A percentile compares a stretch with the other conserved stretches of the same genome.
phyloP scores from a whole-genome alignment of 495 filamentous ascomycete species.

The Glonium stellatum region DNA sequence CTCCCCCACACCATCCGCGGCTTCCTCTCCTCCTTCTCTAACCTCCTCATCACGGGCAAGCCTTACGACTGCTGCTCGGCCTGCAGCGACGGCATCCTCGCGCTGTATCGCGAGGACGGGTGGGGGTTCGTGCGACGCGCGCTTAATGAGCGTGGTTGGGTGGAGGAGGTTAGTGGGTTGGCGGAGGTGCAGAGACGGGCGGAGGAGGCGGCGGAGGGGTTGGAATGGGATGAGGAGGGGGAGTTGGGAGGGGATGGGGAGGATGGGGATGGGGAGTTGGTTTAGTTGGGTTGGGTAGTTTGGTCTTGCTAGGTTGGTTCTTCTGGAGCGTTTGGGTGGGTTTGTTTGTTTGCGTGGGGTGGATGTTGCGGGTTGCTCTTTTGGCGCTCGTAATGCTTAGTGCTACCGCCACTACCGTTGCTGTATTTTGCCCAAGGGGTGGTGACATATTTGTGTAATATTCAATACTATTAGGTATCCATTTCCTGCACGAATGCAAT shows the following conservation, averaged over 20 bases:
- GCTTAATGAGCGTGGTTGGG: conserved; percentile 74
- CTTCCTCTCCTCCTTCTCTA: conserved; percentile 79
- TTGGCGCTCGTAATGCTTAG: too few relatives aligned
- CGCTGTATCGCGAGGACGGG: conserved; percentile 62
- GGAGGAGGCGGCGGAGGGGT: conserved; percentile 57
- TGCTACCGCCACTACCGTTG: too few relatives aligned
- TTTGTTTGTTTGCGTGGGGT: too few relatives aligned
- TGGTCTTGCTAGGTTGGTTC: too few relatives aligned
- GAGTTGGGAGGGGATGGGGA: conserved; percentile 41
- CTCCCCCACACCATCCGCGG: conserved; percentile 92
- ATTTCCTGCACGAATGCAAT: too few relatives aligned
- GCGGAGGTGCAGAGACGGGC: conserved; percentile 84
- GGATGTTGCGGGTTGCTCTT: too few relatives aligned
- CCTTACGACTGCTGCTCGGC: conserved; percentile 90
- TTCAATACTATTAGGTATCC: too few relatives aligned
- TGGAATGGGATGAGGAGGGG: conserved; percentile 48
- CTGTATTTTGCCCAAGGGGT: too few relatives aligned
- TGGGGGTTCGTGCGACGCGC: conserved; percentile 89
- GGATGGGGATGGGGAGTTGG: conserved; percentile 33
- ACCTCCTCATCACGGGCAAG: conserved; percentile 69
- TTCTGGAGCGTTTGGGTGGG: too few relatives aligned
- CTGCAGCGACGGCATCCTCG: conserved; percentile 69
- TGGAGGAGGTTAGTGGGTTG: conserved; percentile 84
- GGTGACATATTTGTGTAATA: too few relatives aligned
- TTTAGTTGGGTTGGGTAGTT: too few relatives aligned